Evolutionary conservation across 2,329 filamentous ascomycete species (phyloP).

Genomic region (Colletotrichum abscissum): DNA sequence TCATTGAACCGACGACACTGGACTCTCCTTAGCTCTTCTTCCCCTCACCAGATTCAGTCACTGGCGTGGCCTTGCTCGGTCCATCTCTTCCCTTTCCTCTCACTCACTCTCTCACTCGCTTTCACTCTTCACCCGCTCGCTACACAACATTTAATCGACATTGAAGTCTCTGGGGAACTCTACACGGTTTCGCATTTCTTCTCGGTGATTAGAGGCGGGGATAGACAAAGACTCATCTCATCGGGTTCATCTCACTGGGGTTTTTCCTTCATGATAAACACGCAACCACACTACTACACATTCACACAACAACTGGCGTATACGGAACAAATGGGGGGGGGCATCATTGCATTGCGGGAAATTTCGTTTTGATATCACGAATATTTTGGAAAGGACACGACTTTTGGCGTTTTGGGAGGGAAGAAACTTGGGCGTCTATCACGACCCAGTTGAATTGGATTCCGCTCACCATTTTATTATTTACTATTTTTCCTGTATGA

Average conservation of each 20-base stretch:
- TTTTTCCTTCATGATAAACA: not conserved
- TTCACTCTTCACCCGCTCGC: not conserved
- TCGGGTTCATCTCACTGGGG: not conserved
- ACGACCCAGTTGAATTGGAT: not conserved
- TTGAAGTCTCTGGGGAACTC: conserved; percentile 3
- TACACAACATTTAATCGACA: conserved; percentile 17
- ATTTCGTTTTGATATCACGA: conserved; percentile 3
- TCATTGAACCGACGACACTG: not conserved
- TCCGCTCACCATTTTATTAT: not conserved
- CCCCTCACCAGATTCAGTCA: not conserved
- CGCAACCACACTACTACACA: not conserved
- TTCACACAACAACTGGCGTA: conserved; percentile 11
- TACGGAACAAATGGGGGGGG: conserved; percentile 6
- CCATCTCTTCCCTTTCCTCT: not conserved
- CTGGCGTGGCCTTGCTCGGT: not conserved
- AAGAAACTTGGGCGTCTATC: not conserved
- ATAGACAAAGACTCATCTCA: conserved; percentile 11
- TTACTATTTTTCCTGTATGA: conserved; percentile 24
- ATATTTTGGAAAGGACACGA: not conserved
- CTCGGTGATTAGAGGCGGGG: not conserved
- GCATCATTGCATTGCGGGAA: conserved; percentile 30
- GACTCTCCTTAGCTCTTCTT: not conserved
- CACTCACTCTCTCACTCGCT: not conserved
- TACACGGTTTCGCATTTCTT: conserved; percentile 4
- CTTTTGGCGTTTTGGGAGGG: conserved; percentile 9